Percentiles rank a stretch among this genome's conserved stretches.
Conservation (phyloP, 495 filamentous ascomycete species). For the Xylaria scruposa region DNA sequence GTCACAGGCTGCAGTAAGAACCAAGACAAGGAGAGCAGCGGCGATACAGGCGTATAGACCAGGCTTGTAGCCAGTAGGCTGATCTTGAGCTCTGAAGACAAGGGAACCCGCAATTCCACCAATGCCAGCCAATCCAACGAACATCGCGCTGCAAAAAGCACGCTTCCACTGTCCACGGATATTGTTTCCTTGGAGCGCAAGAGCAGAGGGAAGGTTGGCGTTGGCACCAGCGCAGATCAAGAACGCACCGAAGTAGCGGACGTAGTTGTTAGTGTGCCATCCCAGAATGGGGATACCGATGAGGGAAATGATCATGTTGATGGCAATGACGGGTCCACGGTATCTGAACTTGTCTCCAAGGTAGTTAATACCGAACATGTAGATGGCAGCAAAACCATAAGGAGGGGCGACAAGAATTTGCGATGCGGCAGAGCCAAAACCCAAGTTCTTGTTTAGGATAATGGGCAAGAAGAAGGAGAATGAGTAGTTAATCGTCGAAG, state of each 20-base stretch:
- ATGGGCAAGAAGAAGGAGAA: conserved; percentile 71
- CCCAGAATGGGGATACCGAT: conserved; percentile 55
- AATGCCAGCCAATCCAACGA: conserved; percentile 62
- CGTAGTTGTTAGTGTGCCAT: conserved; percentile 55
- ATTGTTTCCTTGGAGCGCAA: conserved; percentile 68
- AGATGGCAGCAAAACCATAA: conserved; percentile 61
- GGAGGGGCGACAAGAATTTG: conserved; percentile 69
- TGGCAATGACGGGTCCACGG: conserved; percentile 60
- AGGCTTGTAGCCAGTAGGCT: conserved; percentile 46
- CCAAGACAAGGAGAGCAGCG: conserved; percentile 41
- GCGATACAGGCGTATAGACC: conserved; percentile 56
- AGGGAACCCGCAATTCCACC: conserved; percentile 65
- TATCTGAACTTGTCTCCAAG: conserved; percentile 61
- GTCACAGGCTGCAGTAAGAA: conserved; percentile 45
- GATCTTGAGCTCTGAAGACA: conserved; percentile 61
- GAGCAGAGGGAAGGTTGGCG: conserved; percentile 58
- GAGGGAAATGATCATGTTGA: conserved; percentile 53
- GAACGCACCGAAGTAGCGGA: conserved; percentile 69
- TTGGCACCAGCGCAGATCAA: conserved; percentile 61
- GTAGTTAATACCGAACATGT: conserved; percentile 61
- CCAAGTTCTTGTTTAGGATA: conserved; percentile 63
- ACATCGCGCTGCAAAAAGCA: conserved; percentile 63
- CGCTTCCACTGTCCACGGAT: conserved; percentile 72
- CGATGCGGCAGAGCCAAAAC: conserved; percentile 56
- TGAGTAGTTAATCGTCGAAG: conserved; percentile 64